Conservation (phyloP, 208 protist genomes). For the Acanthamoeba castellanii region DNA sequence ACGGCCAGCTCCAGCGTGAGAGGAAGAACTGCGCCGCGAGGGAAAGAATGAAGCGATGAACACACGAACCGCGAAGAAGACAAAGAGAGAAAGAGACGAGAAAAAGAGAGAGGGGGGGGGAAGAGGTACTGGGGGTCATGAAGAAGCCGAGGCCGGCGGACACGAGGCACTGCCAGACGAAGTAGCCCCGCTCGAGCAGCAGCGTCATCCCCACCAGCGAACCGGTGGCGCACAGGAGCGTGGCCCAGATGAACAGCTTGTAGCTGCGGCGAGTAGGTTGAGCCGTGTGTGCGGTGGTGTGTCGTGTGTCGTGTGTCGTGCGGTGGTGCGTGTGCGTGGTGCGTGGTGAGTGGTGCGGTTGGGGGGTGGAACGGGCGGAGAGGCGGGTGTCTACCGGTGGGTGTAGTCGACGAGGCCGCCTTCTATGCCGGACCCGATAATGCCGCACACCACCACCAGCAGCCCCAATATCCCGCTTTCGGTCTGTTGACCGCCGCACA, state of each 20-base stretch:
- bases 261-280: not conserved
- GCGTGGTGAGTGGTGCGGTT: no score
- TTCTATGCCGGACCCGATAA: not conserved
- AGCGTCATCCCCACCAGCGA: slow-evolving; percentile 13
- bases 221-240: slow-evolving; percentile 6
- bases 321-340: no score
- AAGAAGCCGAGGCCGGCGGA: slow-evolving; percentile 13
- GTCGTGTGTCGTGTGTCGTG: no score
- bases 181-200: not conserved
- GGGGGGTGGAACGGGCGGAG: not conserved
- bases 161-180: not conserved
- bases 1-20: slow-evolving; percentile 15
- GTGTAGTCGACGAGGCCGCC: slow-evolving; percentile 32
- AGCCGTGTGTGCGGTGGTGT: no score
- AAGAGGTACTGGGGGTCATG: slow-evolving; percentile 4
- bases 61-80: not conserved
- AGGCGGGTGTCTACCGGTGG: not conserved
- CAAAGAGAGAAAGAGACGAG: not conserved
- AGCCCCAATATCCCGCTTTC: not conserved
- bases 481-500: not conserved
- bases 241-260: not conserved
- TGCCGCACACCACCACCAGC: slow-evolving; percentile 14
- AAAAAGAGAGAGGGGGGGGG: not conserved
- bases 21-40: not conserved
- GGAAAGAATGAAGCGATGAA: not conserved